Base-by-base conservation (phyloP, 179 eudicot species). In the Silene vulgaris region DNA sequence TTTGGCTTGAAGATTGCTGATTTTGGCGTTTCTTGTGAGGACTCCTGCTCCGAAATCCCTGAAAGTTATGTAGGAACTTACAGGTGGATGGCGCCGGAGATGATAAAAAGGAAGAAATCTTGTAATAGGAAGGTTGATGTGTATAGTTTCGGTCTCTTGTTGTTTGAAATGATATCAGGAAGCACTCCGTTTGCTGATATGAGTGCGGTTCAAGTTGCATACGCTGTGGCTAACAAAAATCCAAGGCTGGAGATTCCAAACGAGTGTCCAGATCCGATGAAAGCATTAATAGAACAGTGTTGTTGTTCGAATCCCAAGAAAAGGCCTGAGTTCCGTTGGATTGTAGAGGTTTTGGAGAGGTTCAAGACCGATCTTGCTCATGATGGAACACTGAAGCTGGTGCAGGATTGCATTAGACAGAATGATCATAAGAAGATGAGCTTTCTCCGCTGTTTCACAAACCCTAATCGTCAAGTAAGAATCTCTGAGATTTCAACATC, bases 51-150 rank as follows among this genome's bases (percentile, higher is more conserved):
- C 57, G 90, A 86, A 71, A 69, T 72, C 13, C 69, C 84, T 30
- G 84, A 78, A 0, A 83, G 82, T 75, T 87, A 83, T 75, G 88
- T 88, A 0, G 96, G 96, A 35, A 89, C 93, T 29, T 90, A 84
- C 54, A 83, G 96, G 50, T 89, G 97, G 91, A 90, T 90, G 97
- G 93, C 93, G 5, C 93, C 97, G 26, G 97, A 92, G 78, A 89
- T 92, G 91, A 89, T 92, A 19, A 82, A 77, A 65, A 80, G 82
- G 1, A 84, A 82, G 62, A 75, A 77, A 0, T n/a, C 64, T 52
- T 89, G 87, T 75, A 86, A 82, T 3, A 75, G 83, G 65, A 92
- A 90, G 78, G 90, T 89, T 11, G 91, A 92, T 79, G 91, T 89
- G 5, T 90, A 92, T 65, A 88, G 93, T 23, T 90, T 92, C 68